These are phyloP conservation scores for Ormosia emarginata DNA, from an alignment of 306 rosid species.

Conservation along the genomic window DNA sequence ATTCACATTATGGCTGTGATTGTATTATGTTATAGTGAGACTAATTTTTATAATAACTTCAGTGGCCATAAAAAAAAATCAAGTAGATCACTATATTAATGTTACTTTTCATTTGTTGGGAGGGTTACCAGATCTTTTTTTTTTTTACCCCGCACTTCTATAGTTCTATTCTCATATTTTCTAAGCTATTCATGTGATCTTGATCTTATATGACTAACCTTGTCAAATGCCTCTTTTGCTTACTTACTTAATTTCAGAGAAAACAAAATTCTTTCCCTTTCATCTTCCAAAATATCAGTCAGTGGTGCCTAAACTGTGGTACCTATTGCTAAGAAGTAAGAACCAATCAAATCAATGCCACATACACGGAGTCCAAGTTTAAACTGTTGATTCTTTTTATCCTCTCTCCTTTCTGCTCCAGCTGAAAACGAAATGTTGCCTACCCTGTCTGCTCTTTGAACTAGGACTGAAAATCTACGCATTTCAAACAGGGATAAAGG, in stretches of 20 bases:
- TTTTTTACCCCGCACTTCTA: neutral
- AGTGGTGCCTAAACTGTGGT: neutral
- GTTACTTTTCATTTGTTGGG: neutral
- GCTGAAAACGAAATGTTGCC: slow-evolving; percentile 4
- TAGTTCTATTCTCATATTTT: neutral
- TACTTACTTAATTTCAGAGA: slow-evolving; percentile 4
- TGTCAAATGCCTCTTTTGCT: neutral
- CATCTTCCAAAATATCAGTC: slow-evolving; percentile 7
- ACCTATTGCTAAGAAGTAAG: neutral
- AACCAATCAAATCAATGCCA: slow-evolving; percentile 18
- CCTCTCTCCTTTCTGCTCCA: slow-evolving; percentile 5
- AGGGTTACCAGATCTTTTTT: neutral
- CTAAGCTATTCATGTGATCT: neutral
- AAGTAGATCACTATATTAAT: slow-evolving; percentile 15
- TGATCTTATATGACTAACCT: neutral
- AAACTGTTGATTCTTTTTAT: neutral
- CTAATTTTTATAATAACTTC: neutral
- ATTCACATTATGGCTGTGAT: neutral
- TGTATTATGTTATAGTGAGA: neutral
- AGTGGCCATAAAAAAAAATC: slow-evolving; percentile 2
- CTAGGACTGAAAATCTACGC: neutral
- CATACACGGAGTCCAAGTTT: neutral
- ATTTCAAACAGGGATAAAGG: neutral
- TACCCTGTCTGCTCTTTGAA: neutral
- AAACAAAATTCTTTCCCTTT: slow-evolving; percentile 7